Conservation (phyloP, 202 grass and related monocot genomes). For the Cymbopogon flexuosus region DNA sequence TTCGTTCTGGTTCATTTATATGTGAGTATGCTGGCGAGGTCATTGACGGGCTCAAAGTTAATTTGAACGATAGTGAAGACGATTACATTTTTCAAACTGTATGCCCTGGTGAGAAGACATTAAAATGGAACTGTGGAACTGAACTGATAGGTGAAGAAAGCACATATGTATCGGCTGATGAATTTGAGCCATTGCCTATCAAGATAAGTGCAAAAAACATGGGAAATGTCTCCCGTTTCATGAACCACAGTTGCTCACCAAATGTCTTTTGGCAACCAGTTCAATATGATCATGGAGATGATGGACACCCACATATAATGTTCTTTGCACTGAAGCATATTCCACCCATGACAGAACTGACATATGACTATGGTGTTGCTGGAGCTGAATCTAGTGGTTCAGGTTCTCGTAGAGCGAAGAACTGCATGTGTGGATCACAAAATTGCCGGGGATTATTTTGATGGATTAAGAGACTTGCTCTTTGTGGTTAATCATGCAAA, state of each 20-base stretch:
- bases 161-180: background rate
- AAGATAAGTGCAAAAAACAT: background rate
- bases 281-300: background rate
- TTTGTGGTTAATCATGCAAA: constrained; percentile 25
- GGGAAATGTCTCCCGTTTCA: background rate
- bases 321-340: background rate
- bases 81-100: background rate
- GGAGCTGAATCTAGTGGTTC: constrained; percentile 34
- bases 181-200: background rate
- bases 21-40: background rate
- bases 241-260: background rate
- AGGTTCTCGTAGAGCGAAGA: constrained; percentile 45
- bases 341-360: background rate
- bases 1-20: background rate
- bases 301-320: background rate
- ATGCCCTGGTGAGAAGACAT: background rate
- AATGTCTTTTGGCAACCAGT: background rate
- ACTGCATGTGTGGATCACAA: constrained; percentile 63
- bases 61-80: background rate
- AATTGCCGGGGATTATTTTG: constrained; percentile 60
- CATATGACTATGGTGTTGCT: constrained; percentile 6
- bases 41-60: background rate
- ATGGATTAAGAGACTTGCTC: constrained; percentile 17
- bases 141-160: background rate
- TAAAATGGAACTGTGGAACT: background rate